phyloP scores from a whole-genome alignment of 768 basidiomycete species.

The Boletus sensibilis region DNA sequence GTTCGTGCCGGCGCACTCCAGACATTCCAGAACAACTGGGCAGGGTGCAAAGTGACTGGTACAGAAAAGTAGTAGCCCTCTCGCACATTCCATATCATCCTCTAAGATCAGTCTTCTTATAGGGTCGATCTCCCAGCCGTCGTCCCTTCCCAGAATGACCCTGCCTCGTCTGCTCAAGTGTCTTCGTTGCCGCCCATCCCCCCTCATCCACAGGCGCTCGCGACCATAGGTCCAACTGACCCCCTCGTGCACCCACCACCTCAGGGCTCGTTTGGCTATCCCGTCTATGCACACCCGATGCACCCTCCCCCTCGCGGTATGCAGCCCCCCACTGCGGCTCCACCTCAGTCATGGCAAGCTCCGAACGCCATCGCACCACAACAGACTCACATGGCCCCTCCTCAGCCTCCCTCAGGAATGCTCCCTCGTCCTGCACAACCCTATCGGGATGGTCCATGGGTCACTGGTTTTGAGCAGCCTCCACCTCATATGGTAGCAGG shows the following conservation, averaged over 20 bases:
- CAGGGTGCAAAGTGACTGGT: slow-evolving; percentile 77
- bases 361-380: slow-evolving; percentile 60
- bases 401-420: slow-evolving; percentile 44
- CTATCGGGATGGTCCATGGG: slow-evolving; percentile 57
- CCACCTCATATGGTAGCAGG: slow-evolving; percentile 48
- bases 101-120: background rate
- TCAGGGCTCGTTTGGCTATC: slow-evolving; percentile 29
- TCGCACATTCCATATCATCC: background rate
- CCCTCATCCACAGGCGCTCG: slow-evolving; percentile 27
- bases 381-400: slow-evolving; percentile 57
- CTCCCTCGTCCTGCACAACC: slow-evolving; percentile 44
- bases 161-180: slow-evolving; percentile 26
- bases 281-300: slow-evolving; percentile 43
- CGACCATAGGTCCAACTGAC: slow-evolving; percentile 29
- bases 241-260: slow-evolving; percentile 33
- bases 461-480: slow-evolving; percentile 50
- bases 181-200: slow-evolving; percentile 28
- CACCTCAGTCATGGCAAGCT: slow-evolving; percentile 66
- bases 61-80: slow-evolving; percentile 57
- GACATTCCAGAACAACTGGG: slow-evolving; percentile 76
- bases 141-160: slow-evolving; percentile 22
- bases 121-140: slow-evolving; percentile 28
- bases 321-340: slow-evolving; percentile 45
- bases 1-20: slow-evolving; percentile 66
- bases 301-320: slow-evolving; percentile 40